Evolutionary conservation across 192 early-diverging fungal genomes (phyloP), one percentile per base, ranked within the genome.

Genomic region (Spizellomyces punctatus): DNA sequence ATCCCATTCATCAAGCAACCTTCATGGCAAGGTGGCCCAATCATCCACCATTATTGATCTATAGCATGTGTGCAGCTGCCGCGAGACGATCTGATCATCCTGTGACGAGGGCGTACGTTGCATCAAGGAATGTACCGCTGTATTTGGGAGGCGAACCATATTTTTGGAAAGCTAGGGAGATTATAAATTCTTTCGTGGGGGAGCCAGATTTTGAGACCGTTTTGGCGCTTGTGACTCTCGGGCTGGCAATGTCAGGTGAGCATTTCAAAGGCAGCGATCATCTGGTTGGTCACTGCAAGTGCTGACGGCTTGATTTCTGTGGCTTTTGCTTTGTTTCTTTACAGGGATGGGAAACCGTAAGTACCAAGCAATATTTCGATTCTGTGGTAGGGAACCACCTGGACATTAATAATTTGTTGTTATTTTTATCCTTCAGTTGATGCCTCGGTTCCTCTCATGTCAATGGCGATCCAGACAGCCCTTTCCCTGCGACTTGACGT

Each of bases 381-480:
- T 36, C 0, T 36, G 27, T 36, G 27, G 27, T 36, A 2, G 27
- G 27, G 27, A 36, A 36, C 27, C 27, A 3, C 27, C 27, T 36
- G 3, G 27, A 36, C 27, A 36, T 36, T 36, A 36, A 36, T 3
- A 36, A 36, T 3, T 3, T 36, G 27, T 36, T 36, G 27, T 36
- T 3, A 36, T 36, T 36, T 3, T 36, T 36, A 36, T 36, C 27
- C 27, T 36, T 3, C 27, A 36, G 27, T 36, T 36, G 27, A 36
- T 36, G 27, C 27, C 27, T 36, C 27, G 0, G 27, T 36, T 36
- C 27, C 27, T 36, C 27, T 36, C 27, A 36, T 36, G 27, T 36
- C 27, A 36, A 16, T 47, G 16, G 21, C 43, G 14, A 79, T 83
- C 10, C 42, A 78, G 14, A 82, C 78, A 73, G 70, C 82, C 3